phyloP scores from a whole-genome alignment of 371 early-diverging fungal species.

The Mortierella sp. region DNA sequence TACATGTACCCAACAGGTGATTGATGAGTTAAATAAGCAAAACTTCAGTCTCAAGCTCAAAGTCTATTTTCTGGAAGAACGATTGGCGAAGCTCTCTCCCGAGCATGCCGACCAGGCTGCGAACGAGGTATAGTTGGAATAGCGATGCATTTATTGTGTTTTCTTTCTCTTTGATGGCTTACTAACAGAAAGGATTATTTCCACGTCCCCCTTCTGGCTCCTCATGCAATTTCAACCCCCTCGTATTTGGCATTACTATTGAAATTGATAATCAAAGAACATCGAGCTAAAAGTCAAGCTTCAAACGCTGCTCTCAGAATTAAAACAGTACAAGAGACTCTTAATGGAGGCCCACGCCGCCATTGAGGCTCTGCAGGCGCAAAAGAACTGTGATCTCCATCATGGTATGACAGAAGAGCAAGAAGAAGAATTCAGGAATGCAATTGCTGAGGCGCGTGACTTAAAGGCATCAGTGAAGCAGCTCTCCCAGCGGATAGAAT shows the following conservation, averaged over 20 bases:
- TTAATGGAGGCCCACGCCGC: constrained; percentile 62
- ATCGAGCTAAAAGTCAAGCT: constrained; percentile 66
- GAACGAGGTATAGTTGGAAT: constrained; percentile 63
- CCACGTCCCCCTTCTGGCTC: background rate
- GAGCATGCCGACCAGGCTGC: constrained; percentile 67
- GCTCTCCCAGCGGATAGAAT: constrained; percentile 21
- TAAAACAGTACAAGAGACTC: constrained; percentile 65
- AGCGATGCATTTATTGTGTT: background rate
- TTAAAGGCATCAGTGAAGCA: constrained; percentile 27
- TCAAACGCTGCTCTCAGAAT: constrained; percentile 61
- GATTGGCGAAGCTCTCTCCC: constrained; percentile 68
- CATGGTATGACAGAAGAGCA: constrained; percentile 71
- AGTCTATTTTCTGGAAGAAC: constrained; percentile 75
- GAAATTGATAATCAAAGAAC: constrained; percentile 56
- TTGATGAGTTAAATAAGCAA: constrained; percentile 78
- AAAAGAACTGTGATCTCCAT: constrained; percentile 61
- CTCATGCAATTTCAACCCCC: too few species aligned
- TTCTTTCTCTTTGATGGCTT: background rate
- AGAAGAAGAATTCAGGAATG: constrained; percentile 59
- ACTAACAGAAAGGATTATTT: background rate
- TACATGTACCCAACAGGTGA: constrained; percentile 60
- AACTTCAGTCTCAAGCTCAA: constrained; percentile 79
- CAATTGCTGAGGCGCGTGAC: constrained; percentile 52
- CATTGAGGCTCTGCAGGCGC: constrained; percentile 60
- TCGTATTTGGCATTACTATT: background rate